Evolutionary conservation across 2,329 filamentous ascomycete species (phyloP).

Genomic region (Metarhizium album): DNA sequence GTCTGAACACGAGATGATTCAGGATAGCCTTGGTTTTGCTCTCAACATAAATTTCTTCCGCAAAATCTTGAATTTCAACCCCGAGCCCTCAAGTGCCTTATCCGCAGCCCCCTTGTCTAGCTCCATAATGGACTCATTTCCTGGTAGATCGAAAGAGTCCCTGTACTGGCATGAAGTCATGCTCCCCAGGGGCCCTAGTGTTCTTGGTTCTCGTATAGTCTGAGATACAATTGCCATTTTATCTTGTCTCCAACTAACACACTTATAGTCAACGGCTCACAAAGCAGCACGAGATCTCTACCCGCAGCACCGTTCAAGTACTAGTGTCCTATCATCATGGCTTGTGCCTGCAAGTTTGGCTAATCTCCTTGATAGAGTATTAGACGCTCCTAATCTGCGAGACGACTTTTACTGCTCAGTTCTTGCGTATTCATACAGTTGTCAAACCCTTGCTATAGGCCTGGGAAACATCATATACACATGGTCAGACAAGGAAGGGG

Average conservation of each 20-base stretch:
- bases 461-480: conserved; percentile 70
- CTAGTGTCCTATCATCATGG: conserved; percentile 16
- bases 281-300: conserved; percentile 31
- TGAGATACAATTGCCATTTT: background rate
- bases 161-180: background rate
- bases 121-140: conserved; percentile 10
- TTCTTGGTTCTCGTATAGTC: background rate
- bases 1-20: conserved; percentile 53
- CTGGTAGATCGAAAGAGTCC: background rate
- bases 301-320: conserved; percentile 71
- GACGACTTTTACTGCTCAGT: conserved; percentile 95
- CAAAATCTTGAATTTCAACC: conserved; percentile 50
- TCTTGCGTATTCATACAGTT: conserved; percentile 69
- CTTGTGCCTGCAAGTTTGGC: background rate
- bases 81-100: conserved; percentile 4
- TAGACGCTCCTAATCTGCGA: conserved; percentile 80
- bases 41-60: conserved; percentile 64
- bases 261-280: background rate
- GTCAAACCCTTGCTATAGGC: conserved; percentile 72
- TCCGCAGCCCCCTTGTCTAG: conserved; percentile 7
- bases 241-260: background rate
- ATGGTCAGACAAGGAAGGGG: conserved; percentile 71
- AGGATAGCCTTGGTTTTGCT: conserved; percentile 66
- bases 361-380: conserved; percentile 40
- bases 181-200: background rate